These are phyloP conservation scores for Irpex sp. DNA, from an alignment of 1,284 basidiomycete species.

Conservation along the genomic window DNA sequence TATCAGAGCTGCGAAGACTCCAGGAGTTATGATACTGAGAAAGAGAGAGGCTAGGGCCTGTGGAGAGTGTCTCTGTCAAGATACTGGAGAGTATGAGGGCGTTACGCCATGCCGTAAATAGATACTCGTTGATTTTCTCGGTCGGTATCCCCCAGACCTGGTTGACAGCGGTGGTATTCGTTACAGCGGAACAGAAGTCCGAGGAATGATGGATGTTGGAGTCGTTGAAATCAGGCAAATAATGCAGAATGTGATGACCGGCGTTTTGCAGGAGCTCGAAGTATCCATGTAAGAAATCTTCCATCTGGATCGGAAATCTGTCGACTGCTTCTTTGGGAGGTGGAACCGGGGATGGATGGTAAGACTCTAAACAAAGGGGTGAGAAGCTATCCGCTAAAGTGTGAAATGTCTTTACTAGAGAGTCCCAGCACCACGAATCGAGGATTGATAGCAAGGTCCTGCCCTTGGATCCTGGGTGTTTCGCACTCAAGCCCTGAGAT, in stretches of 20 bases:
- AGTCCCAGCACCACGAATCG: neutral
- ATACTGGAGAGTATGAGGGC: constrained; percentile 22
- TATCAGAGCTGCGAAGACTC: constrained; percentile 14
- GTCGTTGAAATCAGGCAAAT: constrained; percentile 29
- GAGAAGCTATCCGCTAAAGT: too few relatives aligned
- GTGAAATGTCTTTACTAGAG: too few relatives aligned
- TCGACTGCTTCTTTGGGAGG: too few relatives aligned
- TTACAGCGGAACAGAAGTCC: constrained; percentile 22
- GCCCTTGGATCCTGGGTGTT: constrained; percentile 3
- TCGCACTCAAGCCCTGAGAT: constrained; percentile 8
- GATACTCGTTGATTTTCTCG: constrained; percentile 28
- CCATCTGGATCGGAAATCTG: neutral
- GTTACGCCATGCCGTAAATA: constrained; percentile 29
- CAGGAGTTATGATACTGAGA: constrained; percentile 25
- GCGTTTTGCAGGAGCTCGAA: constrained; percentile 25
- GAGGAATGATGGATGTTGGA: constrained; percentile 16
- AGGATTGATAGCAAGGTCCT: neutral
- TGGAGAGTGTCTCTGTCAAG: constrained; percentile 8
- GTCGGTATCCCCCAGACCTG: constrained; percentile 24
- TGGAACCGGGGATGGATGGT: too few relatives aligned
- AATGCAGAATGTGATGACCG: constrained; percentile 28
- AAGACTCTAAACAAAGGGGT: too few relatives aligned
- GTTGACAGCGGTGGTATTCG: constrained; percentile 11
- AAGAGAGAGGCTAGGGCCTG: constrained; percentile 16
- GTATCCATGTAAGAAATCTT: constrained; percentile 16